Evolutionary conservation across 2,329 filamentous ascomycete genomes (phyloP).

Genomic region (Aureobasidium sp.): DNA sequence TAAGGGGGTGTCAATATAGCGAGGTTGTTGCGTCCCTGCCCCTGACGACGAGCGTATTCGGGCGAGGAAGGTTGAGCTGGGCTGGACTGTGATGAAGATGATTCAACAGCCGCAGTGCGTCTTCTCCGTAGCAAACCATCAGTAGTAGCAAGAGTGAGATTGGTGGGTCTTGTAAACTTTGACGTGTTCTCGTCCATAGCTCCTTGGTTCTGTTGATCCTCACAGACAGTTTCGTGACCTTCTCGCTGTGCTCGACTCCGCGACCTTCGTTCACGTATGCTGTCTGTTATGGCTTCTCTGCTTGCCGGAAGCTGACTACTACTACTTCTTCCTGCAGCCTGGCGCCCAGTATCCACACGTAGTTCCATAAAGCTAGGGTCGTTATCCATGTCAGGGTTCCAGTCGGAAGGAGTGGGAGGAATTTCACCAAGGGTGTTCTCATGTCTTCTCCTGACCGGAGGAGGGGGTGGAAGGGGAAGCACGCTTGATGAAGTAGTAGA

Average conservation of each 20-base stretch:
- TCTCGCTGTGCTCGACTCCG: constrained; percentile 26
- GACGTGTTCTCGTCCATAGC: too few relatives aligned
- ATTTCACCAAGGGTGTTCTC: constrained; percentile 59
- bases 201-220: constrained; percentile 48
- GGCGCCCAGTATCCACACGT: constrained; percentile 21
- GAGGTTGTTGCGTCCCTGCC: not conserved
- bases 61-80: constrained; percentile 8
- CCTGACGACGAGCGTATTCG: constrained; percentile 9
- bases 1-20: constrained; percentile 26
- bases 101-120: constrained; percentile 12
- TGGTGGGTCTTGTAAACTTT: constrained; percentile 16
- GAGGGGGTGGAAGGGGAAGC: not conserved
- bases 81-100: constrained; percentile 19
- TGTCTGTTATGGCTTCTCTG: constrained; percentile 45
- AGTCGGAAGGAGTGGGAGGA: constrained; percentile 69
- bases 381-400: constrained; percentile 51
- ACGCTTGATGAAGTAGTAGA: not conserved
- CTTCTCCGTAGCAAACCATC: constrained; percentile 28
- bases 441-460: constrained; percentile 54
- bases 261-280: constrained; percentile 56
- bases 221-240: constrained; percentile 19
- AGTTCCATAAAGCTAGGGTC: constrained; percentile 25
- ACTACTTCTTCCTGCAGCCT: constrained; percentile 12
- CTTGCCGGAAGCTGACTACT: constrained; percentile 28
- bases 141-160: constrained; percentile 20